phyloP scores from a whole-genome alignment of 1,139 yeast genomes.

The Candida smagusa region DNA sequence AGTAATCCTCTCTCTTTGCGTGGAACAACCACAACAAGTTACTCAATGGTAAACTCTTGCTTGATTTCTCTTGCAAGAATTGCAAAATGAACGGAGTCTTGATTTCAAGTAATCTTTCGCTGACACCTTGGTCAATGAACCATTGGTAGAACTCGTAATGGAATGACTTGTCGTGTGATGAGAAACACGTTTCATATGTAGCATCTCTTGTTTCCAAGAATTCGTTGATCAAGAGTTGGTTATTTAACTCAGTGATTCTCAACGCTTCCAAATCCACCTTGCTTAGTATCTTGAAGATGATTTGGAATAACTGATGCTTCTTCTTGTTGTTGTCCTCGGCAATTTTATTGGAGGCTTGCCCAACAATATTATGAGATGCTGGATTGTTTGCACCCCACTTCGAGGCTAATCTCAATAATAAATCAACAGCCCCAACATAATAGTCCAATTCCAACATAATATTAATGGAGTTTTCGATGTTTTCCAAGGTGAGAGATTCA shows the following conservation, averaged over 20 bases:
- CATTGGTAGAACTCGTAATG: conserved; percentile 92
- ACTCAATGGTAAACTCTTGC: conserved; percentile 66
- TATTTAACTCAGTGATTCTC: conserved; percentile 42
- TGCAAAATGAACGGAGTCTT: conserved; percentile 78
- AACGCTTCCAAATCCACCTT: conserved; percentile 69
- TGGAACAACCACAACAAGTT: conserved; percentile 86
- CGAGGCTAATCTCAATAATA: conserved; percentile 73
- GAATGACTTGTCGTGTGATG: conserved; percentile 73
- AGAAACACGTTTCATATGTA: conserved; percentile 72
- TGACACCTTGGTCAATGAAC: conserved; percentile 76
- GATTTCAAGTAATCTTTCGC: conserved; percentile 73
- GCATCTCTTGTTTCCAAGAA: conserved; percentile 62
- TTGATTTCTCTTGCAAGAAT: conserved; percentile 73
- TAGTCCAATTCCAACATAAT: conserved; percentile 77
- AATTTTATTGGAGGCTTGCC: conserved; percentile 6
- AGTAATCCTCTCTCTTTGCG: conserved; percentile 76
- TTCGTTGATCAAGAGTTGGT: conserved; percentile 48
- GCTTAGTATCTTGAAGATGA: conserved; percentile 71
- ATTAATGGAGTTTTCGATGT: conserved; percentile 73
- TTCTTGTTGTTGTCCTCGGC: conserved; percentile 20
- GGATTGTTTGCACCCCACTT: conserved; percentile 47
- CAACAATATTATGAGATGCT: conserved; percentile 4
- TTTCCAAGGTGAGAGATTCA: conserved; percentile 73
- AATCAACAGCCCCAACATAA: conserved; percentile 83
- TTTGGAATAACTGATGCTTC: conserved; percentile 61